Evolutionary conservation across 345 rosid species (phyloP), one percentile per base, ranked within the genome.

Genomic region (Anastatica hierochuntica): DNA sequence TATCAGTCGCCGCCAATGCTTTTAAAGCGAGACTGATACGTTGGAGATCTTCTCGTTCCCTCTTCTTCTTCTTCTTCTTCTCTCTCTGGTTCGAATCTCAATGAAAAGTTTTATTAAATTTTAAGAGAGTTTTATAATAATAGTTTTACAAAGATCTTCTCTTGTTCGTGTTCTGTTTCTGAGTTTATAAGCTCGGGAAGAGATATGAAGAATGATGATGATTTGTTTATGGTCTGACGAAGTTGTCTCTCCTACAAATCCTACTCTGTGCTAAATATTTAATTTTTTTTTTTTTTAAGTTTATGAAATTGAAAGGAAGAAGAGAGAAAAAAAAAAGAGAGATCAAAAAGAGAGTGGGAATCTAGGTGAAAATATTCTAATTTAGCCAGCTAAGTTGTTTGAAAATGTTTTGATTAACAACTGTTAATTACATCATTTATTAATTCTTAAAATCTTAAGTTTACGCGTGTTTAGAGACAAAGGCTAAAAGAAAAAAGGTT

Each of bases 1-100:
- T 76, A 75, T 74, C 58, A 67, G 73, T 75, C 76, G 90, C 95
- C 95, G 95, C 80, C 90, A 75, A 73, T 73, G 81, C 83, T 68
- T 74, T 73, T 73, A 76, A 82, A 77, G 80, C 76, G 53, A 13
- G 48, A 65, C 53, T 71, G 87, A 74, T 71, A 71, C 31, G 73
- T 66, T 56, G 56, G 53, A 56, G n/a, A n/a, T n/a, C n/a, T n/a
- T n/a, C n/a, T 69, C 36, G 37, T 66, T 63, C 39, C 24, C 34
- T 36, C 34, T 48, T 2, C 10, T 21, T 24, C 36, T 19, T 36
- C 45, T 47, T 34, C 38, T n/a, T n/a, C n/a, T n/a, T n/a, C n/a
- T n/a, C n/a, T n/a, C n/a, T n/a, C n/a, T 53, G 0, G 14, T 37
- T 15, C 57, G 69, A 82, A 78, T 82, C 79, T 78, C 83, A 37